Base-by-base conservation (phyloP, 768 basidiomycete species). In the Mycena galericulata region DNA sequence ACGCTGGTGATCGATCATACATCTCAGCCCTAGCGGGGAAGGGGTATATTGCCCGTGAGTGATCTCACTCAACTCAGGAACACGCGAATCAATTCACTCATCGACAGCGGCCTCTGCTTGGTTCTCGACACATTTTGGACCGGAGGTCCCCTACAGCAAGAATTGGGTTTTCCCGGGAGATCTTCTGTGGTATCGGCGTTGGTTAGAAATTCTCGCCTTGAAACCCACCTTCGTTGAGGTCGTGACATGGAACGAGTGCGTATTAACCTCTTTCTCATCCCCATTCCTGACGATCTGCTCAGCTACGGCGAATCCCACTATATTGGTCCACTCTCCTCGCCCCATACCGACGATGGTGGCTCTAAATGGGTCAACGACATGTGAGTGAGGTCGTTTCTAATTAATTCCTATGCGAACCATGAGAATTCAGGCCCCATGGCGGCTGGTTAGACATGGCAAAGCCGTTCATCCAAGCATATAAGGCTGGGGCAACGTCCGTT, bases 81-180 rank as follows among this genome's bases (percentile, higher is more conserved):
- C n/a, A n/a, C n/a, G n/a, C n/a, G n/a, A n/a, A n/a, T n/a, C n/a
- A n/a, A n/a, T n/a, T n/a, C n/a, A n/a, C n/a, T n/a, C n/a, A n/a
- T n/a, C n/a, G n/a, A n/a, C n/a, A n/a, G n/a, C 79, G 0, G 84
- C 87, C 41, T 83, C 83, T 8, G 85, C 88, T 8, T 84, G 83
- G 82, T 88, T 88, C 81, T 87, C 82, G 46, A 68, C 70, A 1
- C 66, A 72, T 32, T 68, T 62, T 32, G 65, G 69, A 24, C 64
- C 69, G 34, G 65, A 62, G 51, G 70, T 71, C 24, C 50, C 62
- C 3, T 72, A 68, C 59, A 61, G 58, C 14, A 68, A 72, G 62
- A 72, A 72, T 40, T 72, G 70, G 70, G 67, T 72, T 24, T 72
- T 72, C 67, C 70, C 70, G 1, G 40, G 69, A 27, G 63, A 65